A percentile compares a stretch with the other conserved stretches of the same genome.
These are phyloP conservation scores for Cutaneotrichosporon dermatis DNA, from an alignment of 1,284 basidiomycete species.

Conservation along the genomic window DNA sequence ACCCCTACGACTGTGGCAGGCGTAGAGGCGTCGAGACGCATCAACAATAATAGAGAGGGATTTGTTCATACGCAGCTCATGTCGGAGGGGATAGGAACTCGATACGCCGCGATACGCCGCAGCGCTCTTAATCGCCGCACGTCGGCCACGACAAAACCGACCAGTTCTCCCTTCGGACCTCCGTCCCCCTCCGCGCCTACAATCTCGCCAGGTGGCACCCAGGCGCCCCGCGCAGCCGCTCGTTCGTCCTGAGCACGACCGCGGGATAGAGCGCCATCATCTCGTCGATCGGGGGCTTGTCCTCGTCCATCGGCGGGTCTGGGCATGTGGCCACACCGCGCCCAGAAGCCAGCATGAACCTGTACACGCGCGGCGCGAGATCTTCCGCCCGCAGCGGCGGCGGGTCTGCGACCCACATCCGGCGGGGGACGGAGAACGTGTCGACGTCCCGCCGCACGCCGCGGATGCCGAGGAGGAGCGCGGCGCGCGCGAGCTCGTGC, in stretches of 20 bases:
- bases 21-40: too few relatives aligned
- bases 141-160: too few relatives aligned
- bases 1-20: too few relatives aligned
- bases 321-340: not conserved
- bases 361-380: not conserved
- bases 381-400: not conserved
- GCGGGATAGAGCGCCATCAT: not conserved
- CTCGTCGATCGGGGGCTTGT: not conserved
- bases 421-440: not conserved
- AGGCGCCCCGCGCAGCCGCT: not conserved
- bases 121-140: too few relatives aligned
- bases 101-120: too few relatives aligned
- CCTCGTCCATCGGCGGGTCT: not conserved
- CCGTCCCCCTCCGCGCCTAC: not conserved
- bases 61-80: too few relatives aligned
- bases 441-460: not conserved
- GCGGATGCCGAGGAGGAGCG: not conserved
- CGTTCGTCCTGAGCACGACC: not conserved
- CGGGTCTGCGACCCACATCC: not conserved
- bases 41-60: too few relatives aligned
- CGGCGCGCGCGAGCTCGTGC: not conserved
- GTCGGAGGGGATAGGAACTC: too few relatives aligned
- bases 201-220: not conserved
- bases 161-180: too few relatives aligned
- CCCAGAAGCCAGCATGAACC: not conserved